Base-by-base conservation (phyloP, 805 yeast genomes). In the Yueomyces sp. region DNA sequence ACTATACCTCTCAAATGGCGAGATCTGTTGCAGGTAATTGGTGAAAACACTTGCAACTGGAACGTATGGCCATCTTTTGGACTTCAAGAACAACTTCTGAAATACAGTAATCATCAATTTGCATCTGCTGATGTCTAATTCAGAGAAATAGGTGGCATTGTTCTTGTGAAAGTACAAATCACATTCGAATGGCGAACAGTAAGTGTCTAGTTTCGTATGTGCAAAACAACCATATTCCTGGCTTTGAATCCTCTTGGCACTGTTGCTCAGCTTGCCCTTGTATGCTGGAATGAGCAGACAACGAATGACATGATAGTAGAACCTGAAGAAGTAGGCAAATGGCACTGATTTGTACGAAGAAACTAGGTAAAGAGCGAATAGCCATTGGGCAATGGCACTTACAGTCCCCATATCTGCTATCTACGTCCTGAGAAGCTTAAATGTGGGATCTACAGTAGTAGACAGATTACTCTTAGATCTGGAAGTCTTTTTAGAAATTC, bases 131-230 rank as follows among this genome's bases (percentile, higher is more conserved):
- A 86, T 69, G 57, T 88, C 96, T 57, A 85, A 66, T 51, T 88
- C 96, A 26, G 69, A 64, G 54, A 83, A 81, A 62, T 88, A 90
- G 1, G 95, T 82, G 5, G 90, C 78, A 59, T 90, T 90, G 45
- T 82, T 77, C 65, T 88, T 90, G 67, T 88, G 97, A 40, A 86
- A 53, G 56, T 85, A 85, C 66, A 84, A 74, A 61, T 88, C 96
- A 56, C 85, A 78, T 57, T 88, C 96, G 54, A 83, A 63, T 5
- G 83, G 77, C 1, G 90, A 79, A 30, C 82, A 83, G 47, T 74
- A 76, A 0, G 87, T 73, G 27, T 59, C 49, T 49, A 66, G 66
- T 11, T 57, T 52, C 1, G 67, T 55, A 39, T 72, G 66, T 9
- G 67, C 64, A 57, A 79, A 79, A 54, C 54, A 52, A 11, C 57